Conservation (phyloP, 2,329 filamentous ascomycete genomes). For the Stromatinia cepivora region DNA sequence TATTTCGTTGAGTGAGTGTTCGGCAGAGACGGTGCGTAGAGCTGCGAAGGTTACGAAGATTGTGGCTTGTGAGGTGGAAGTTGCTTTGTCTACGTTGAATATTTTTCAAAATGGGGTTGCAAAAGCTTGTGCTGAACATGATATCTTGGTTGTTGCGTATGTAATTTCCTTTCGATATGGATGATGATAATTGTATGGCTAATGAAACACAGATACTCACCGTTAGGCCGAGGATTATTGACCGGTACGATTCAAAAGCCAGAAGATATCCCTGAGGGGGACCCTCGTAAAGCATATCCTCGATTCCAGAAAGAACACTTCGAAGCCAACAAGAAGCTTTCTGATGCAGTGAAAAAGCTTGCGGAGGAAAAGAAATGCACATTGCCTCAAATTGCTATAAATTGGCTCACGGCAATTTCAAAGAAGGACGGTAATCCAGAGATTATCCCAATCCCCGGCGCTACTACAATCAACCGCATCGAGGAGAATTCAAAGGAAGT, state of each 20-base stretch:
- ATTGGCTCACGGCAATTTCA: conserved; percentile 48
- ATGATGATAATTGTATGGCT: conserved; percentile 22
- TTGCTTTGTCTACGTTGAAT: conserved; percentile 45
- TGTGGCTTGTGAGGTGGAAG: conserved; percentile 50
- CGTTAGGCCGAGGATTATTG: conserved; percentile 63
- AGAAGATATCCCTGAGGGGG: conserved; percentile 57
- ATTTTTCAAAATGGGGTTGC: conserved; percentile 45
- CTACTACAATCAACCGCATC: conserved; percentile 56
- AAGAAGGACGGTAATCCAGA: conserved; percentile 37
- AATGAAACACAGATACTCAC: conserved; percentile 55
- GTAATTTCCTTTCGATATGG: conserved; percentile 22
- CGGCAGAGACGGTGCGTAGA: conserved; percentile 45
- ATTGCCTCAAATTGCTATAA: conserved; percentile 63
- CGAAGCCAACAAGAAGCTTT: conserved; percentile 62
- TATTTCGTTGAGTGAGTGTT: conserved; percentile 48
- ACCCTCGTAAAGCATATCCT: conserved; percentile 58
- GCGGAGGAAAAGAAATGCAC: conserved; percentile 62
- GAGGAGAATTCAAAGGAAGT: conserved; percentile 59
- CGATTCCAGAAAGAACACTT: conserved; percentile 65
- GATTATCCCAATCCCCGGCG: conserved; percentile 68
- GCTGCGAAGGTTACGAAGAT: conserved; percentile 45
- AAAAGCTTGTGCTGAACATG: conserved; percentile 57
- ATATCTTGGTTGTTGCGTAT: conserved; percentile 65
- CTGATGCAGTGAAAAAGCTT: conserved; percentile 56
- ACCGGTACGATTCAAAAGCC: conserved; percentile 52